These are phyloP conservation scores for Peniophora sp. DNA, from an alignment of 1,284 basidiomycete species.

Conservation along the genomic window DNA sequence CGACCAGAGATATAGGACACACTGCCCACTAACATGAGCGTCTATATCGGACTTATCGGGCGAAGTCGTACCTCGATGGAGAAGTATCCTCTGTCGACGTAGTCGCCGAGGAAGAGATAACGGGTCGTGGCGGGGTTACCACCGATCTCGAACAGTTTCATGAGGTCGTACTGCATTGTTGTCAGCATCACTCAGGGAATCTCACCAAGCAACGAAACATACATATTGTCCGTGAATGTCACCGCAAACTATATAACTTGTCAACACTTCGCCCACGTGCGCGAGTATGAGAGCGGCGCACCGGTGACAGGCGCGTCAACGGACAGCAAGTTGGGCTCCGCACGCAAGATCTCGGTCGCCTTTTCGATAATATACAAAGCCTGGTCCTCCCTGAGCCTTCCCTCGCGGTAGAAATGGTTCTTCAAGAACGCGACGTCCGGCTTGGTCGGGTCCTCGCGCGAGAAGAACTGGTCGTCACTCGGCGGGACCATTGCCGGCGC, in stretches of 20 bases:
- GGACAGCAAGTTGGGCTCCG: constrained; percentile 80
- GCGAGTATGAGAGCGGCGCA: constrained; percentile 23
- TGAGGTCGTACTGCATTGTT: constrained; percentile 70
- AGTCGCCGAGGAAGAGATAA: constrained; percentile 92
- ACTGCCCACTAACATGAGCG: constrained; percentile 37
- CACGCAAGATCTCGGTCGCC: constrained; percentile 65
- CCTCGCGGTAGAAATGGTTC: constrained; percentile 98
- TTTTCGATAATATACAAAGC: constrained; percentile 83
- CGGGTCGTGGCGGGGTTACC: constrained; percentile 90
- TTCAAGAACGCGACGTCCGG: constrained; percentile 97
- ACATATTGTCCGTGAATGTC: constrained; percentile 96
- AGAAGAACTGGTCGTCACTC: constrained; percentile 91
- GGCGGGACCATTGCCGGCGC: constrained; percentile 91
- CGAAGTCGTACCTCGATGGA: constrained; percentile 67
- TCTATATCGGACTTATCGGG: no score
- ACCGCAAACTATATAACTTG: constrained; percentile 54
- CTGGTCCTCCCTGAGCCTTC: constrained; percentile 85
- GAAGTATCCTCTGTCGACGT: constrained; percentile 92
- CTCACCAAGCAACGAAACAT: constrained; percentile 24
- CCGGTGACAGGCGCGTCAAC: constrained; percentile 94
- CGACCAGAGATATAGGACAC: constrained; percentile 83
- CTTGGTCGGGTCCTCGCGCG: constrained; percentile 74
- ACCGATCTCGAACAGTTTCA: constrained; percentile 94
- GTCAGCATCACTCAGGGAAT: constrained; percentile 1
- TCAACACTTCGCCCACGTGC: constrained; percentile 18